Conservation (phyloP, 345 rosid species). For the Limnanthes douglasii region DNA sequence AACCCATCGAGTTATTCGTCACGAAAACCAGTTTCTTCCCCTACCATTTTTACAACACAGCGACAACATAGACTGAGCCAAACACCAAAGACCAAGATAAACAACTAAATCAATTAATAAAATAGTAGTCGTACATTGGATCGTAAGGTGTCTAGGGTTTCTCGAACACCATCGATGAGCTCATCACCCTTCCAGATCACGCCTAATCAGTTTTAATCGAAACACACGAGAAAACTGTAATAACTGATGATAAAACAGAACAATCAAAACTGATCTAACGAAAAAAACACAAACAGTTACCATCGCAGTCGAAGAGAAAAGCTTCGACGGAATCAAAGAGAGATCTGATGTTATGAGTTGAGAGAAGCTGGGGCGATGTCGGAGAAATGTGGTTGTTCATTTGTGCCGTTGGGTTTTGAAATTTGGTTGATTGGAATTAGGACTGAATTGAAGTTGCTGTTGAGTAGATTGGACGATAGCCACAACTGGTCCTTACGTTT, state of each 20-base stretch:
- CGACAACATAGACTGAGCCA: background rate
- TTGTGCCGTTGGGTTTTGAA: no score
- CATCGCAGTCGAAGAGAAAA: constrained; percentile 69
- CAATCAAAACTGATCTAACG: background rate
- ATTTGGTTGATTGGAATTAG: no score
- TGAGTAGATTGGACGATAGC: no score
- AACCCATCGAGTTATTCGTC: constrained; percentile 76
- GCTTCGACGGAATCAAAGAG: constrained; percentile 50
- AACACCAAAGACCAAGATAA: background rate
- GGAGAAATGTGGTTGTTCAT: no score
- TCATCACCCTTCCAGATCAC: constrained; percentile 92
- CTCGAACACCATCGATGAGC: constrained; percentile 58
- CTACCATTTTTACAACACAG: constrained; percentile 17
- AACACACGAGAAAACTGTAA: background rate
- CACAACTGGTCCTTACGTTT: no score
- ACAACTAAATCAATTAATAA: background rate
- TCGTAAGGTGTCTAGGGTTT: constrained; percentile 54
- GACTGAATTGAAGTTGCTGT: no score
- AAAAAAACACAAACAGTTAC: constrained; percentile 7
- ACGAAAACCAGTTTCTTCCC: constrained; percentile 79
- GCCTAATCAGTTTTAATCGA: constrained; percentile 20
- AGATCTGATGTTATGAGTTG: constrained; percentile 16
- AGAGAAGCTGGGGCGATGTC: constrained; percentile 29
- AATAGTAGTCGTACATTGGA: constrained; percentile 26
- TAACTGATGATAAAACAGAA: background rate